These are phyloP conservation scores for Beauveria sp. DNA, from an alignment of 2,329 filamentous ascomycete species.

Conservation along the genomic window DNA sequence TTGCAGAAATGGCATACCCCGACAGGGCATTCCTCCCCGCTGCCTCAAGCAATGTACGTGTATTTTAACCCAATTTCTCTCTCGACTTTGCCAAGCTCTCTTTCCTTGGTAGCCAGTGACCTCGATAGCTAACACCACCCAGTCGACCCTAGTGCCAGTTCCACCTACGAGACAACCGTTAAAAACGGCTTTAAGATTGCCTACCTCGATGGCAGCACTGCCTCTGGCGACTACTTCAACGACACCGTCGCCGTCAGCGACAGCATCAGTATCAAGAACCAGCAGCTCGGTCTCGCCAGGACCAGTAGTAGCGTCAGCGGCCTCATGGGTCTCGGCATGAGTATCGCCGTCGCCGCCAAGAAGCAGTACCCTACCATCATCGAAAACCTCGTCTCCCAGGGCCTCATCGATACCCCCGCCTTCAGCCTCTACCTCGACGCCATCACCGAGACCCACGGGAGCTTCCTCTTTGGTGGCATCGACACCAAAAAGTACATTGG, in stretches of 20 bases:
- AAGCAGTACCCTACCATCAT: slow-evolving; percentile 51
- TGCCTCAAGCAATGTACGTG: slow-evolving; percentile 36
- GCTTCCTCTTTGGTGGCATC: slow-evolving; percentile 71
- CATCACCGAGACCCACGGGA: slow-evolving; percentile 55
- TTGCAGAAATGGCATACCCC: slow-evolving; percentile 36
- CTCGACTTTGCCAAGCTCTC: too few relatives aligned
- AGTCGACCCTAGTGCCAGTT: slow-evolving; percentile 38
- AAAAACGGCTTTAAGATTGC: slow-evolving; percentile 46
- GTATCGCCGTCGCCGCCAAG: slow-evolving; percentile 38
- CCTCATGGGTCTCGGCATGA: slow-evolving; percentile 53
- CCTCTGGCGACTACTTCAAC: slow-evolving; percentile 48
- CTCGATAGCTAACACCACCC: background rate
- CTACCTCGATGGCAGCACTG: slow-evolving; percentile 51
- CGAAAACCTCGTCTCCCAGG: slow-evolving; percentile 54
- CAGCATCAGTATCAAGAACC: slow-evolving; percentile 34
- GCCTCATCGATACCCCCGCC: slow-evolving; percentile 52
- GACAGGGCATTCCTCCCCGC: slow-evolving; percentile 21
- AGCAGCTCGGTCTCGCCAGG: slow-evolving; percentile 49
- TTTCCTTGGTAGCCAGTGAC: background rate
- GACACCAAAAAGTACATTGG: slow-evolving; percentile 67
- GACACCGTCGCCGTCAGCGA: slow-evolving; percentile 47
- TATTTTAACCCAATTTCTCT: too few relatives aligned
- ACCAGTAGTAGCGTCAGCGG: slow-evolving; percentile 43
- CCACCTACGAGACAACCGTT: slow-evolving; percentile 38
- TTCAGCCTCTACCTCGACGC: slow-evolving; percentile 68